Conservation (phyloP, 768 basidiomycete species). For the Rhizopogon roseolus region DNA sequence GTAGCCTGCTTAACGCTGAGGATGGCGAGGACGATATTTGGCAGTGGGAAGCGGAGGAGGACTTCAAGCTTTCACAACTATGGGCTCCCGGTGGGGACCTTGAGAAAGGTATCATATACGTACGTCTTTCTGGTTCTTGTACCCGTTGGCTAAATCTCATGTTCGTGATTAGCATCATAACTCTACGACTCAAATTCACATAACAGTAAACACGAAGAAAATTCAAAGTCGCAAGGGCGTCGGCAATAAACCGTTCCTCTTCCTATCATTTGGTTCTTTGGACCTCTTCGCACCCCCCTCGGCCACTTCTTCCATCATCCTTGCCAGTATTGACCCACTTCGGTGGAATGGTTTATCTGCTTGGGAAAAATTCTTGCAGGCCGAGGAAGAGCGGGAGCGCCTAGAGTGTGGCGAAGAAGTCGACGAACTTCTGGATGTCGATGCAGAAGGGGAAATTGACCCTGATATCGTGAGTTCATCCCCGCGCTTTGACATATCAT, state of each 20-base stretch:
- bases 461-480: slow-evolving; percentile 18
- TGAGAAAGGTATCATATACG: slow-evolving; percentile 54
- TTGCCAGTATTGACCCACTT: slow-evolving; percentile 18
- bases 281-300: slow-evolving; percentile 22
- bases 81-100: slow-evolving; percentile 47
- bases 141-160: not conserved
- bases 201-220: slow-evolving; percentile 52
- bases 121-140: slow-evolving; percentile 28
- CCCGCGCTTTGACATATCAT: not conserved
- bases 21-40: slow-evolving; percentile 42
- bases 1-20: slow-evolving; percentile 24
- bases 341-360: slow-evolving; percentile 25
- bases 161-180: slow-evolving; percentile 44
- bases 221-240: slow-evolving; percentile 50
- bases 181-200: slow-evolving; percentile 49
- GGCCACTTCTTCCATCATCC: not conserved
- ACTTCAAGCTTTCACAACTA: slow-evolving; percentile 51
- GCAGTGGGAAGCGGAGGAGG: slow-evolving; percentile 70
- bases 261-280: slow-evolving; percentile 42
- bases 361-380: slow-evolving; percentile 11
- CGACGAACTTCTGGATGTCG: slow-evolving; percentile 16
- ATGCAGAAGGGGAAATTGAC: slow-evolving; percentile 20
- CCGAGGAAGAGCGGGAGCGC: slow-evolving; percentile 23
- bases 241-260: slow-evolving; percentile 60
- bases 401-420: not conserved